These are phyloP conservation scores for Nyssa sinensis DNA, from an alignment of 148 eudicot genomes.

Conservation along the genomic window DNA sequence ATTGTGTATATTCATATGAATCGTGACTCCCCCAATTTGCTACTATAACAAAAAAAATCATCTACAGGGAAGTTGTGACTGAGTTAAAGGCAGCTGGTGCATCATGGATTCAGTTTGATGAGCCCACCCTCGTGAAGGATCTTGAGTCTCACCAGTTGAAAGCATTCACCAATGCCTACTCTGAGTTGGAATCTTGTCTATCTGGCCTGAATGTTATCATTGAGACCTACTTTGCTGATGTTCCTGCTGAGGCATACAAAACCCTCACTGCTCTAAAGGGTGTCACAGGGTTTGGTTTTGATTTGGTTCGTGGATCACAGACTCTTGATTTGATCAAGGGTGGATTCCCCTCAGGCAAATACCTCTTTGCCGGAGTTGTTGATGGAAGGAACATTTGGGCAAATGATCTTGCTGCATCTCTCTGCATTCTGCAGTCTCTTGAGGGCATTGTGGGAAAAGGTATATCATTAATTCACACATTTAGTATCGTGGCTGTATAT, in stretches of 20 bases:
- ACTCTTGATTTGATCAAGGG: conserved; percentile 76
- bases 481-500: background rate
- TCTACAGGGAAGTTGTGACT: conserved; percentile 78
- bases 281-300: conserved; percentile 78
- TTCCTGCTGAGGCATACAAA: conserved; percentile 74
- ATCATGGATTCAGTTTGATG: conserved; percentile 87
- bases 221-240: conserved; percentile 90
- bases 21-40: background rate
- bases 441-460: conserved; percentile 82
- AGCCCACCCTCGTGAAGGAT: conserved; percentile 83
- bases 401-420: conserved; percentile 78
- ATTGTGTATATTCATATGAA: background rate
- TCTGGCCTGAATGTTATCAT: conserved; percentile 69
- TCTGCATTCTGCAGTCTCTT: conserved; percentile 53
- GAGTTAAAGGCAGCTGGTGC: conserved; percentile 97
- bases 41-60: background rate
- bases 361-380: conserved; percentile 91
- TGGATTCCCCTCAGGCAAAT: conserved; percentile 79
- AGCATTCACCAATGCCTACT: conserved; percentile 82
- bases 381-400: conserved; percentile 99
- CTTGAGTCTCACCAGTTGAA: conserved; percentile 74
- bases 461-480: conserved; percentile 18
- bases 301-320: conserved; percentile 80
- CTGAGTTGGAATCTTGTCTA: conserved; percentile 63
- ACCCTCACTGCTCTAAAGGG: conserved; percentile 69